Conservation (phyloP, 768 basidiomycete genomes). For the Naganishia antarctica region DNA sequence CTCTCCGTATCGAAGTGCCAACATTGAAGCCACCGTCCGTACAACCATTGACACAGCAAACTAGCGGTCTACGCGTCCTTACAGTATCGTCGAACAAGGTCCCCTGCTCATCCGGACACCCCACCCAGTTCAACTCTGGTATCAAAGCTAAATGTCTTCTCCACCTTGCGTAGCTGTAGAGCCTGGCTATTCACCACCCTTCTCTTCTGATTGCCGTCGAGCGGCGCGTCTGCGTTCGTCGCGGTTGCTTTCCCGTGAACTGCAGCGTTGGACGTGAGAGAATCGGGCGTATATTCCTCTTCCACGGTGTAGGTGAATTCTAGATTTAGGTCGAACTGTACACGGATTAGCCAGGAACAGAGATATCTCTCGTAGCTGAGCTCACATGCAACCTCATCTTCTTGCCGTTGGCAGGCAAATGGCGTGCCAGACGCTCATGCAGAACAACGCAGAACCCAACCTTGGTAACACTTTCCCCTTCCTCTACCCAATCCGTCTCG, state of each 20-base stretch:
- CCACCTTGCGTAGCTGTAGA: slow-evolving; percentile 4
- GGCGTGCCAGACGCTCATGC: neutral
- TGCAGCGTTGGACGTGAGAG: neutral
- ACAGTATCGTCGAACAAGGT: no score
- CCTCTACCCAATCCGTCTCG: slow-evolving; percentile 2
- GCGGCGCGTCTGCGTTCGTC: neutral
- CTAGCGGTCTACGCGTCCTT: no score
- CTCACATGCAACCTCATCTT: neutral
- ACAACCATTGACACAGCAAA: no score
- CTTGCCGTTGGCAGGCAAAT: neutral
- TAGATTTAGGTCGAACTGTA: slow-evolving; percentile 13
- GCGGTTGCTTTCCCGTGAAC: neutral
- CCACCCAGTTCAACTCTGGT: neutral
- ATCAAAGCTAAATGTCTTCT: slow-evolving; percentile 20
- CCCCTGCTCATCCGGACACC: no score
- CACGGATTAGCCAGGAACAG: no score
- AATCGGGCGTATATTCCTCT: slow-evolving; percentile 2
- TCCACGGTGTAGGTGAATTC: slow-evolving; percentile 17
- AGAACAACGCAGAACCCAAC: slow-evolving; percentile 3
- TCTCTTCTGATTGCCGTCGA: no score
- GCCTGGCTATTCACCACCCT: neutral
- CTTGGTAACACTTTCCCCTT: slow-evolving; percentile 17
- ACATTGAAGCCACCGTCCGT: no score
- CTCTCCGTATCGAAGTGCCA: no score
- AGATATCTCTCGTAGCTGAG: no score